Evolutionary conservation across 176 grass and related monocot species (phyloP).

Genomic region (Chrysopogon serrulatus): DNA sequence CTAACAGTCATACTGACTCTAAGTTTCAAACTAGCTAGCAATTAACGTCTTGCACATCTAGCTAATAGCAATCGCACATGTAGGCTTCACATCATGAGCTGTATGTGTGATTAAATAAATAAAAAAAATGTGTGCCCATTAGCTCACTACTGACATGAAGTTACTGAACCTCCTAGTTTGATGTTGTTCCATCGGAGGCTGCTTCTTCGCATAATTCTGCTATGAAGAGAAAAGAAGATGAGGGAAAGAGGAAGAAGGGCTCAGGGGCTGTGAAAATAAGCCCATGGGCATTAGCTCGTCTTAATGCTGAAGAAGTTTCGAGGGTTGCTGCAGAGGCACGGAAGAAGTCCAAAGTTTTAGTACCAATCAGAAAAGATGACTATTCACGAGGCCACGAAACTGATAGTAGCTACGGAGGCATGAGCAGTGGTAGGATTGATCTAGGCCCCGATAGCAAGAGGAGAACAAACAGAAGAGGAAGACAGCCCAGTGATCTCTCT

Average conservation of each 20-base stretch:
- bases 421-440: conserved; percentile 41
- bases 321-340: conserved; percentile 86
- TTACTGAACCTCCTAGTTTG: conserved; percentile 57
- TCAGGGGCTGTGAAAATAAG: conserved; percentile 76
- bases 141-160: conserved; percentile 19
- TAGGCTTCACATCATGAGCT: background rate
- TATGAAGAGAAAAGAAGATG: conserved; percentile 68
- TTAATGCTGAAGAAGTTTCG: conserved; percentile 97
- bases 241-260: conserved; percentile 64
- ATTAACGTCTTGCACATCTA: background rate
- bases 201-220: conserved; percentile 64
- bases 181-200: conserved; percentile 90
- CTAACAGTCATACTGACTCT: background rate
- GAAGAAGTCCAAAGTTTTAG: conserved; percentile 83
- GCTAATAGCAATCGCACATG: conserved; percentile 19
- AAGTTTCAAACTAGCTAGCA: background rate
- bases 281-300: conserved; percentile 91
- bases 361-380: conserved; percentile 54
- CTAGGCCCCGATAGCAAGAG: conserved; percentile 41
- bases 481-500: conserved; percentile 49
- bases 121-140: background rate
- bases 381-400: conserved; percentile 38
- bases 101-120: background rate
- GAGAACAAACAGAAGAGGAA: conserved; percentile 52
- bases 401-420: conserved; percentile 47